Base-by-base conservation (phyloP, 1,284 basidiomycete genomes). In the Trichosporon ovoides region DNA sequence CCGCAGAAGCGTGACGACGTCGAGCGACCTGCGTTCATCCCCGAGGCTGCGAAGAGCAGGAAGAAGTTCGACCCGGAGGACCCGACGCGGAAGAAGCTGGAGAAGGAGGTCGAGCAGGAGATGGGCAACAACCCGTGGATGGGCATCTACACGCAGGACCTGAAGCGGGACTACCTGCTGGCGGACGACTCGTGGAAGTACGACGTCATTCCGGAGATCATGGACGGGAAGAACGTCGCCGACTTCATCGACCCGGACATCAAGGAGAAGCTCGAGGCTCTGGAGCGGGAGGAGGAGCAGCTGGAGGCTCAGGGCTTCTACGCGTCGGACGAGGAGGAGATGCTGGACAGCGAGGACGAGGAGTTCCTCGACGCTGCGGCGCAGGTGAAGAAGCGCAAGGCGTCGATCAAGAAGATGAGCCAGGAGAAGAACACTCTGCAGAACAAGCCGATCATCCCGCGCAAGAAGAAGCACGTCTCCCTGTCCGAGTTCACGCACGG, bases 211-310 rank as follows among this genome's bases (percentile, higher is more conserved):
- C 96, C 95, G 24, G 96, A 98, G 79, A 89, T 99, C 71, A 86
- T 91, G 85, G 85, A 98, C 66, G 96, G 95, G 79, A 98, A 98
- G 84, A 99, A 99, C 80, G 81, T 99, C 57, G 94, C 94, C 38
- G 95, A 99, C 82, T 98, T 99, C 69, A 89, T 98, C 78, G 96
- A 98, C 77, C 89, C 93, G n/a, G 96, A 99, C 72, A 98, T 99
- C 66, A 85, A 86, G 38, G 92, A 94, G 78, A 94, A 91, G 79
- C 86, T 99, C 59, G 95, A 98, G 73, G 95, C 92, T 10, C 85
- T 99, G 55, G 96, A 99, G 80, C 85, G 89, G 36, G 95, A 99
- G 75, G 95, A 99, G 78, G 95, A 97, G 79, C 85, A 84, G 70
- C 83, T 99, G 24, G 84, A 93, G 74, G 87, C 87, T 1, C 91